Base-by-base conservation (phyloP, 2,329 filamentous ascomycete genomes). In the Ascochyta viciae-villosae region DNA sequence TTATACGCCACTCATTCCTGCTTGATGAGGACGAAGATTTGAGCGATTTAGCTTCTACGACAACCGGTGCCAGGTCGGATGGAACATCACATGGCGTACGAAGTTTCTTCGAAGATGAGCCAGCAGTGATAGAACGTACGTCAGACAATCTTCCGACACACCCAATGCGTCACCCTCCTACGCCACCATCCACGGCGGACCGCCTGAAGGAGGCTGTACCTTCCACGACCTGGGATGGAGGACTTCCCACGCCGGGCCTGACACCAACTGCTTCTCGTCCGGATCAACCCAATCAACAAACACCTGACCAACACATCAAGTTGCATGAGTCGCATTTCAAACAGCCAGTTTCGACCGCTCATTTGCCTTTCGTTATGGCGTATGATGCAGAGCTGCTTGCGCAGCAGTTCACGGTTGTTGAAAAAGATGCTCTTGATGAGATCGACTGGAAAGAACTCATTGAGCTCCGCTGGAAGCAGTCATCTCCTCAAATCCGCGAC, bases 381-480 rank as follows among this genome's bases (percentile, higher is more conserved):
- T 93, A 92, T 64, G 89, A 92, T 66, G 92, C 91, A 6, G 87
- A 91, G 63, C 80, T 89, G 3, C 81, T 95, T 24, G 91, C 91
- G 3, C 89, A 93, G 73, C 91, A 95, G 66, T 91, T 95, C 64
- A 94, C 90, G 0, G 82, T 95, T 31, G 91, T 95, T 42, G 91
- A 95, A 70, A 93, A 94, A 73, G 91, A 94, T 70, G 91, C 90
- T 1, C 80, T 95, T 22, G 90, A 92, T 64, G 91, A 94, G 73
- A 90, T 95, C 60, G 90, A 94, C 76, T 95, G 91, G 91, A 92
- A 90, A 71, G 91, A 95, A 64, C 81, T 95, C 12, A 90, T 94
- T 50, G 89, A 92, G 50, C 88, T 95, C 82, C 86, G 86, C 46
- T 94, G 91, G 90, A 91, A 90, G 71, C 86, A 92, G 64, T 82